phyloP scores from a whole-genome alignment of 805 yeast genomes.

The Jamesozyma rosinii region DNA sequence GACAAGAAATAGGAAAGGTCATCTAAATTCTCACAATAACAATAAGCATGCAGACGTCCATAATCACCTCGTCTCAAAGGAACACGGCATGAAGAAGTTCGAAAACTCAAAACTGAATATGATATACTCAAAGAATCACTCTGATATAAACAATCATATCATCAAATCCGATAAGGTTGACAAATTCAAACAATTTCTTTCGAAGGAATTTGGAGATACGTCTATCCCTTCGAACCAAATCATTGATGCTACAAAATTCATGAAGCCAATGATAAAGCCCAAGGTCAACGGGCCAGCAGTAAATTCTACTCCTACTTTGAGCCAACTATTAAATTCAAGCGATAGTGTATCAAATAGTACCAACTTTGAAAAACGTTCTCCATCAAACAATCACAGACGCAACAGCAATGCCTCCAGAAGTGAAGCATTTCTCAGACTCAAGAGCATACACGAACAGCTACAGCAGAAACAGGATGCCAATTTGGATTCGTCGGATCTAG shows the following conservation, averaged over 20 bases:
- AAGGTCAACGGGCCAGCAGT: not conserved
- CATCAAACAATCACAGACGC: not conserved
- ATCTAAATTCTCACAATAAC: not conserved
- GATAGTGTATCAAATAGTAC: not conserved
- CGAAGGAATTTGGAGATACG: not conserved
- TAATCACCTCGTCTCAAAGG: not conserved
- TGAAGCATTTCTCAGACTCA: not conserved
- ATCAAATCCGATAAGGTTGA: not conserved
- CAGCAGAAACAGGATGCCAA: not conserved
- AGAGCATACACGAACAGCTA: not conserved
- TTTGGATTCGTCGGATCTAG: not conserved
- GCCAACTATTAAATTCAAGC: not conserved
- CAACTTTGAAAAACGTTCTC: not conserved
- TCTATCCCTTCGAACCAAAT: not conserved
- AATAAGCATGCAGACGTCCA: not conserved
- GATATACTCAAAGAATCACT: not conserved
- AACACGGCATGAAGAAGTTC: not conserved
- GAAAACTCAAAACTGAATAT: not conserved
- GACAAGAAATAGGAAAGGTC: slow-evolving; percentile 60
- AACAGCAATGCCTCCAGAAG: not conserved
- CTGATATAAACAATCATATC: not conserved
- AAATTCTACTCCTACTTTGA: not conserved
- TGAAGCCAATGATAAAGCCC: slow-evolving; percentile 5
- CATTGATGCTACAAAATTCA: slow-evolving; percentile 2
- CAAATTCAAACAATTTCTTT: not conserved